A percentile compares a stretch with the other conserved stretches of the same genome.
These are phyloP conservation scores for Macroventuria anomochaeta DNA, from an alignment of 2,329 filamentous ascomycete species.

Conservation along the genomic window DNA sequence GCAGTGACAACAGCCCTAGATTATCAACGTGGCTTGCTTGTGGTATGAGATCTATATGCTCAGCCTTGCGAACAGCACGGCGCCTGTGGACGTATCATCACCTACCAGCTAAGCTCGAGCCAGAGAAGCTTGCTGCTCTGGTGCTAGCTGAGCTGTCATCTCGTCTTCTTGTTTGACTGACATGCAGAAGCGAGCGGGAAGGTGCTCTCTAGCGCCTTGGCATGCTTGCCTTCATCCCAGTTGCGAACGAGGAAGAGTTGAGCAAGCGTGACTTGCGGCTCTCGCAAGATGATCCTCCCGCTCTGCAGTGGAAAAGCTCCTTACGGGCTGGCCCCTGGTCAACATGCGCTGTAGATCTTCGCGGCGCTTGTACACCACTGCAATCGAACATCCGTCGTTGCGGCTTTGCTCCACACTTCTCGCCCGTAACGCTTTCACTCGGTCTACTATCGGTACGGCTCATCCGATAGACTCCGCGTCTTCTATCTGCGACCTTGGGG, in stretches of 20 bases:
- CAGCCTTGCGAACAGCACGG: constrained; percentile 22
- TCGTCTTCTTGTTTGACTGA: constrained; percentile 38
- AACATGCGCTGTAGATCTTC: constrained; percentile 13
- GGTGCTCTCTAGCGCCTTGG: constrained; percentile 35
- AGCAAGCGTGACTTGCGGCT: constrained; percentile 20
- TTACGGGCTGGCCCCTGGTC: constrained; percentile 5
- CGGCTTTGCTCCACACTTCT: neutral
- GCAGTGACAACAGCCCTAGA: constrained; percentile 21
- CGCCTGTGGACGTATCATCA: constrained; percentile 22
- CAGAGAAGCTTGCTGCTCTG: constrained; percentile 33
- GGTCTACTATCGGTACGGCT: neutral
- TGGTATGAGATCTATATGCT: constrained; percentile 18
- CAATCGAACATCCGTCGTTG: constrained; percentile 2
- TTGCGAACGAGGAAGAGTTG: constrained; percentile 9
- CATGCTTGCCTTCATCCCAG: constrained; percentile 17
- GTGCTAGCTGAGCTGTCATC: constrained; percentile 40
- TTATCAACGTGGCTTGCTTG: constrained; percentile 36
- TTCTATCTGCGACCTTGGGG: neutral
- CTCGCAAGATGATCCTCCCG: neutral
- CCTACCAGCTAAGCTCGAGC: constrained; percentile 13
- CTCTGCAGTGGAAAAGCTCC: constrained; percentile 14
- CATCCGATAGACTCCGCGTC: too few relatives aligned
- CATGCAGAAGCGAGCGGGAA: constrained; percentile 39
- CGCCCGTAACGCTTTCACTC: neutral
- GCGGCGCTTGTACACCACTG: constrained; percentile 2